Base-by-base conservation (phyloP, 441 rosid genomes). In the Aquilaria agallochum region DNA sequence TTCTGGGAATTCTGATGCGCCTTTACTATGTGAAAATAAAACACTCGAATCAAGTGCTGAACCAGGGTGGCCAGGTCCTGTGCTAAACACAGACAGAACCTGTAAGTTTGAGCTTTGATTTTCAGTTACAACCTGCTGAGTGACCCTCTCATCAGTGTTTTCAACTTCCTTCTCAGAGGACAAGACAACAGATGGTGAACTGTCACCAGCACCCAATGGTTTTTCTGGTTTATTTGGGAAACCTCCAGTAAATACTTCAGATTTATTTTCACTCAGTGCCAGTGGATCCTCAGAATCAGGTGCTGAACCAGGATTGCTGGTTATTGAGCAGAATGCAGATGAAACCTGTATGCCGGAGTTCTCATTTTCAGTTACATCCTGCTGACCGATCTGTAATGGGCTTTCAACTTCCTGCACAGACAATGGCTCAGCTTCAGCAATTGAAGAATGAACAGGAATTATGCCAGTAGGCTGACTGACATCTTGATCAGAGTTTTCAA, bases 111-210 rank as follows among this genome's bases (percentile, higher is more conserved):
- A 69, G 80, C 69, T 73, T 63, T 78, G 83, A 64, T 79, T 73
- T 36, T 72, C 68, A 9, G 69, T 53, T 60, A 78, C 58, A 72
- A 76, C 83, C 62, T 76, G 81, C 68, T 69, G 89, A 77, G 64
- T 77, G 67, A 64, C 74, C 68, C 77, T 80, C 42, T 56, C 57
- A 67, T 75, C 92, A 58, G 62, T 46, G 34, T 61, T 46, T 55
- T 65, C 88, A 42, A 55, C 62, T 71, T 83, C 89, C 76, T 86
- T 89, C 51, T 81, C 92, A 7, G 74, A 60, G 69, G 83, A 73
- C 42, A 36, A 36, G 27, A 20, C 27, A 36, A 36, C 5, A 36
- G 42, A 36, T 3, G 8, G 42, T 8, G 7, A 36, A 36, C 6
- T 8, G 42, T 8, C 5, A 36, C 5, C 42, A 36, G 42, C 42